These are phyloP conservation scores for Alternaria novae-zelandiae DNA, from an alignment of 2,329 filamentous ascomycete genomes.

Conservation along the genomic window DNA sequence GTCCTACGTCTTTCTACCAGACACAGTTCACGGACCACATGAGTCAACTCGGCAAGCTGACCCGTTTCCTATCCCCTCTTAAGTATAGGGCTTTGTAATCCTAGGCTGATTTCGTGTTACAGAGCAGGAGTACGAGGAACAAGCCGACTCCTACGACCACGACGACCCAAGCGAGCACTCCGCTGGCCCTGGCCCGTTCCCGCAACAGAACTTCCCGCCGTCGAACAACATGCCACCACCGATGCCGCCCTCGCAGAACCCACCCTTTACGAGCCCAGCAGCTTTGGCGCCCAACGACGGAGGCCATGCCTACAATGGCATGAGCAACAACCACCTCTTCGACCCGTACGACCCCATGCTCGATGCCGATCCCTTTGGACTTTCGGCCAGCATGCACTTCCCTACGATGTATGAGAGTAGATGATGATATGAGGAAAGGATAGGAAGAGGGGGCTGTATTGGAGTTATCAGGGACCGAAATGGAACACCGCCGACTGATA, in stretches of 20 bases:
- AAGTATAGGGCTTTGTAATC: conserved; percentile 67
- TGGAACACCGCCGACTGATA: conserved; percentile 1
- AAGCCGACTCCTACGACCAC: conserved; percentile 87
- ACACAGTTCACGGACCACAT: conserved; percentile 93
- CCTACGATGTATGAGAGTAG: conserved; percentile 71
- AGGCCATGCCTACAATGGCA: conserved; percentile 50
- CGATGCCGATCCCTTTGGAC: conserved; percentile 90
- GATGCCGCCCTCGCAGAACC: conserved; percentile 46
- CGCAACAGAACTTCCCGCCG: conserved; percentile 60
- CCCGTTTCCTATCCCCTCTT: conserved; percentile 58
- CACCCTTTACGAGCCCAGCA: conserved; percentile 42
- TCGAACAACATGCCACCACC: conserved; percentile 48
- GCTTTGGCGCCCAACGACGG: conserved; percentile 43
- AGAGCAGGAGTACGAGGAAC: conserved; percentile 98
- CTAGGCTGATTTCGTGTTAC: conserved; percentile 70
- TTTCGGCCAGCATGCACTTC: conserved; percentile 95
- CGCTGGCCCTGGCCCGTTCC: conserved; percentile 71
- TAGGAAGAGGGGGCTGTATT: conserved; percentile 12
- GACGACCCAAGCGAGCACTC: conserved; percentile 70
- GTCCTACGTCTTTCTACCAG: conserved; percentile 71
- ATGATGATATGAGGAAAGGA: conserved; percentile 32
- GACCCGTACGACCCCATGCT: conserved; percentile 84
- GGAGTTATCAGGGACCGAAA: conserved; percentile 3
- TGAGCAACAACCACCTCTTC: conserved; percentile 62
- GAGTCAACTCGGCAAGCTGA: conserved; percentile 89